Conservation (phyloP, 768 basidiomycete species). For the Ramaria rubella region DNA sequence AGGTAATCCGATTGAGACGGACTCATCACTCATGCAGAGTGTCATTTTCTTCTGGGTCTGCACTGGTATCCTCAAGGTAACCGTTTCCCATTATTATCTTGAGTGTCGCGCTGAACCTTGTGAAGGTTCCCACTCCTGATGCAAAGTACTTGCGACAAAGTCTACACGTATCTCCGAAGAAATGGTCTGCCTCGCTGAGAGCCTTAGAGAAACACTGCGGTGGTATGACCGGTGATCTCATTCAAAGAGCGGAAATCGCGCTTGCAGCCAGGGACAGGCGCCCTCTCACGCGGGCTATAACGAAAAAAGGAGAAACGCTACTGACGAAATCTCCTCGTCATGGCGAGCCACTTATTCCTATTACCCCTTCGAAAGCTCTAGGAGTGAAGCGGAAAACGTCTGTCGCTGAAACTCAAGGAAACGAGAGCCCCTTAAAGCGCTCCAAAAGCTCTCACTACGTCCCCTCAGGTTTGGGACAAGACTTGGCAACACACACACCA, state of each 20-base stretch:
- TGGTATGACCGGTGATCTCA: background rate
- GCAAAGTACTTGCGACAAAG: background rate
- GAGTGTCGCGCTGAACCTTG: background rate
- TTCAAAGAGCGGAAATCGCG: conserved; percentile 2
- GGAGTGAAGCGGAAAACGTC: background rate
- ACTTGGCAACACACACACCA: background rate
- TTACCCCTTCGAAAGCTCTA: background rate
- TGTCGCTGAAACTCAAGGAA: background rate
- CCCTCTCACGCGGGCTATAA: background rate
- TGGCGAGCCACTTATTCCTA: background rate
- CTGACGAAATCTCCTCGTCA: background rate
- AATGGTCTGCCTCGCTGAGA: conserved; percentile 1
- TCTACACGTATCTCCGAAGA: background rate
- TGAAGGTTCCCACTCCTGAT: background rate
- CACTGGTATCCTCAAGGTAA: background rate
- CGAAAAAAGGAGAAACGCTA: background rate
- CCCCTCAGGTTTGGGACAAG: background rate
- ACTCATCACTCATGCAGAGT: background rate
- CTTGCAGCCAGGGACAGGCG: background rate
- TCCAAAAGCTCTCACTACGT: background rate
- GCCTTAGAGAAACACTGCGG: background rate
- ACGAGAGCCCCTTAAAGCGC: conserved; percentile 1
- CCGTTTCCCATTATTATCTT: background rate
- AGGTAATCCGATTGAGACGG: background rate
- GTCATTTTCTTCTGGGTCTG: conserved; percentile 7